These are phyloP conservation scores for Saksenaea vasiformis DNA, from an alignment of 371 early-diverging fungal genomes.

Conservation along the genomic window DNA sequence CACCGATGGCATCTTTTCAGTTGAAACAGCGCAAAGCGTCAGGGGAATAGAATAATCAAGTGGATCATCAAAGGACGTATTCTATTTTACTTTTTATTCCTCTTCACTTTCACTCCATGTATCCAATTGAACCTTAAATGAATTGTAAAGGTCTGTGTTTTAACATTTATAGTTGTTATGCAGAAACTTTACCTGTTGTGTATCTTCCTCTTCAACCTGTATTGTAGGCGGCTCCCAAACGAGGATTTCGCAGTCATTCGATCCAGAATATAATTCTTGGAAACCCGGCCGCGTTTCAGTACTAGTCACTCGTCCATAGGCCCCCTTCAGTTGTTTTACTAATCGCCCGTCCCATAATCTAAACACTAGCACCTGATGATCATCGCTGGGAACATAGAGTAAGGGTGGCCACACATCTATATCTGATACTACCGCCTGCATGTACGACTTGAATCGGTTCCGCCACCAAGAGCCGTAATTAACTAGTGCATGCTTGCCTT, in stretches of 20 bases:
- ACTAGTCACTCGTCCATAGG: slow-evolving; percentile 66
- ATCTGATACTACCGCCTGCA: slow-evolving; percentile 52
- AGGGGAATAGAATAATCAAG: not conserved
- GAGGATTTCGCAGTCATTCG: slow-evolving; percentile 67
- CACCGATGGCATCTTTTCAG: not conserved
- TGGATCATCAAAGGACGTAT: not conserved
- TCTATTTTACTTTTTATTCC: not conserved
- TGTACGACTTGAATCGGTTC: slow-evolving; percentile 49
- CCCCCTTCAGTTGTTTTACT: slow-evolving; percentile 58
- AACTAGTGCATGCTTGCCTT: slow-evolving; percentile 65
- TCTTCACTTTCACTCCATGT: slow-evolving; percentile 46
- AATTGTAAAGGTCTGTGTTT: not conserved
- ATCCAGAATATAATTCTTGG: slow-evolving; percentile 70
- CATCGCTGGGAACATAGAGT: slow-evolving; percentile 64
- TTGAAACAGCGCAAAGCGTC: not conserved
- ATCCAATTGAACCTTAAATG: slow-evolving; percentile 31
- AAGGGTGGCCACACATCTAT: slow-evolving; percentile 49
- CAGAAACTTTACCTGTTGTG: not conserved
- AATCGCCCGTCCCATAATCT: slow-evolving; percentile 59
- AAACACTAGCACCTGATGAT: slow-evolving; percentile 62
- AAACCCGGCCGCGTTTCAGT: slow-evolving; percentile 54
- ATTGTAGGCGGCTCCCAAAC: slow-evolving; percentile 61
- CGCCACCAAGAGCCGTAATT: slow-evolving; percentile 65
- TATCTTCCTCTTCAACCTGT: slow-evolving; percentile 6
- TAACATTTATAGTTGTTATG: not conserved